Conservation (phyloP, 768 basidiomycete species). For the Amanita phalloides region DNA sequence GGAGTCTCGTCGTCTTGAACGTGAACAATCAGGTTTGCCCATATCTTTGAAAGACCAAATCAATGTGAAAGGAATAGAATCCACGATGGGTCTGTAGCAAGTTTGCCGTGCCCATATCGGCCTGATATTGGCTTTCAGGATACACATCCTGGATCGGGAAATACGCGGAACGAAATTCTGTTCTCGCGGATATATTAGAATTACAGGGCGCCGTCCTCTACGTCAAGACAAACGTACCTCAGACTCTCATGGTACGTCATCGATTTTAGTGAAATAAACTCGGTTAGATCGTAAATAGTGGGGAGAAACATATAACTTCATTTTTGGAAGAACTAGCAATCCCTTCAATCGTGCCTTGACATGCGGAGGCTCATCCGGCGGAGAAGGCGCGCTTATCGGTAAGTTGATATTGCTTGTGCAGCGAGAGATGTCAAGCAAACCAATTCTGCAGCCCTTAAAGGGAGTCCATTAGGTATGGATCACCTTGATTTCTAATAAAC, state of each 20-base stretch:
- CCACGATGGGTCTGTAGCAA: slow-evolving; percentile 41
- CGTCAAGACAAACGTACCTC: slow-evolving; percentile 68
- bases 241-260: slow-evolving; percentile 56
- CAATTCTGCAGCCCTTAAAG: slow-evolving; percentile 25
- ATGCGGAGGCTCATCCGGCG: slow-evolving; percentile 75
- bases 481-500: neutral
- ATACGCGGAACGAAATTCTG: slow-evolving; percentile 45
- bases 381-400: slow-evolving; percentile 73
- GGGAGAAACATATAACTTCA: slow-evolving; percentile 66
- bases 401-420: slow-evolving; percentile 9
- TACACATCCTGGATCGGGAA: slow-evolving; percentile 67
- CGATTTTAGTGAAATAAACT: neutral
- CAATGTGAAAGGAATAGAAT: slow-evolving; percentile 56
- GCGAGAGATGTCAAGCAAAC: neutral
- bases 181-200: slow-evolving; percentile 56
- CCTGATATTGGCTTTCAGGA: slow-evolving; percentile 23
- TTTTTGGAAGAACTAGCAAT: slow-evolving; percentile 73
- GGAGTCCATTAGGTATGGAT: slow-evolving; percentile 29
- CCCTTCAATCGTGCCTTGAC: slow-evolving; percentile 66
- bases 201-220: slow-evolving; percentile 61
- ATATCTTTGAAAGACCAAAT: slow-evolving; percentile 72
- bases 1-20: neutral
- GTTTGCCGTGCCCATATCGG: neutral
- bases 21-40: slow-evolving; percentile 31
- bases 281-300: slow-evolving; percentile 31